Evolutionary conservation across 495 filamentous ascomycete species (phyloP).

Genomic region (Pseudomonodictys pantanalensis): DNA sequence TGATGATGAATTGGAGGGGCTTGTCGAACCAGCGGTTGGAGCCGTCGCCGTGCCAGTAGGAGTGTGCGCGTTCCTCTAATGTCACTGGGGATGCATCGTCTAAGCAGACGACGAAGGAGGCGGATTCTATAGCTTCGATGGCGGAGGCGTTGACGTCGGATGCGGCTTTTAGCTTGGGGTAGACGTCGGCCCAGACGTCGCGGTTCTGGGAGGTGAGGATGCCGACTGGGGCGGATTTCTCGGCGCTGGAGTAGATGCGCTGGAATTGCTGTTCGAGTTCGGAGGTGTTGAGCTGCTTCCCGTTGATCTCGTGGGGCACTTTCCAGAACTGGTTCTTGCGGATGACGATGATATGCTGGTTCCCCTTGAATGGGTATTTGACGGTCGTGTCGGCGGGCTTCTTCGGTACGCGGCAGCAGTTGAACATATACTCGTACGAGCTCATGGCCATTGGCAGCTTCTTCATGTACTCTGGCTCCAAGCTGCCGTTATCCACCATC

Average conservation of each 20-base stretch:
- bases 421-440: constrained; percentile 99
- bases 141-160: constrained; percentile 71
- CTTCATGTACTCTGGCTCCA: constrained; percentile 99
- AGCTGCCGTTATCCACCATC: constrained; percentile 73
- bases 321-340: constrained; percentile 98
- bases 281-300: constrained; percentile 74
- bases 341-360: constrained; percentile 83
- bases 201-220: constrained; percentile 87
- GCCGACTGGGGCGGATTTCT: constrained; percentile 71
- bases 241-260: constrained; percentile 75
- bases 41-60: constrained; percentile 98
- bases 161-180: constrained; percentile 69
- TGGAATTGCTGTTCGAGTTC: constrained; percentile 88
- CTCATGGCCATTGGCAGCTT: constrained; percentile 94
- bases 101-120: constrained; percentile 89
- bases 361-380: constrained; percentile 70
- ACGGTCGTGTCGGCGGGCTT: constrained; percentile 76
- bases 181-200: constrained; percentile 83
- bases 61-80: constrained; percentile 88
- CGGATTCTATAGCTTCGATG: constrained; percentile 80
- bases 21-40: constrained; percentile 98
- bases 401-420: constrained; percentile 81
- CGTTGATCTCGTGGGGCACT: constrained; percentile 69
- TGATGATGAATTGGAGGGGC: constrained; percentile 95
- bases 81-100: constrained; percentile 92